phyloP scores from a whole-genome alignment of 345 rosid genomes.

The Ceriops decandra region DNA sequence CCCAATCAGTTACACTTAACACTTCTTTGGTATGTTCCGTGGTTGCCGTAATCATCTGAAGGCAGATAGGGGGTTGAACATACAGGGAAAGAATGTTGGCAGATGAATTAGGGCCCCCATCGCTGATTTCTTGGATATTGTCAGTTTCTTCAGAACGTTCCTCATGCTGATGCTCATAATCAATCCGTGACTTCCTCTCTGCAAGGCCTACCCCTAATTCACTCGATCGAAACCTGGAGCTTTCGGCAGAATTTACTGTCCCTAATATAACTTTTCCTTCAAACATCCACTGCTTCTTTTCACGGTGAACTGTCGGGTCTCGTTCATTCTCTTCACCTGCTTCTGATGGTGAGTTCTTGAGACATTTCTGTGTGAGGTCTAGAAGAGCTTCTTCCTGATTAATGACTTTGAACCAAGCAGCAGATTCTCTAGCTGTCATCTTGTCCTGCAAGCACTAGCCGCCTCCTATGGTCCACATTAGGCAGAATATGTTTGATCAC shows the following conservation, averaged over 20 bases:
- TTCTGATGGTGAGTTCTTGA: slow-evolving; percentile 30
- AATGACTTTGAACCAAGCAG: slow-evolving; percentile 54
- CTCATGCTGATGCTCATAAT: slow-evolving; percentile 34
- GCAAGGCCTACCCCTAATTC: slow-evolving; percentile 27
- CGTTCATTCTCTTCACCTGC: slow-evolving; percentile 16
- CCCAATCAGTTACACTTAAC: slow-evolving; percentile 16
- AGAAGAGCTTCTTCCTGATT: slow-evolving; percentile 50
- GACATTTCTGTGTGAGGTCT: slow-evolving; percentile 27
- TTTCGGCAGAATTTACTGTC: slow-evolving; percentile 31
- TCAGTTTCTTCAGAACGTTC: slow-evolving; percentile 14
- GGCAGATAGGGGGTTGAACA: neutral
- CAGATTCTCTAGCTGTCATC: slow-evolving; percentile 61
- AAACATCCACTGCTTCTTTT: slow-evolving; percentile 28
- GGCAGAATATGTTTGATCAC: slow-evolving; percentile 66
- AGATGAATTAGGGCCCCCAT: slow-evolving; percentile 1
- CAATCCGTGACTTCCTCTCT: slow-evolving; percentile 43
- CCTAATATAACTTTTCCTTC: slow-evolving; percentile 1
- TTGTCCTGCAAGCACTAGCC: slow-evolving; percentile 59
- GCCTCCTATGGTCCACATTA: slow-evolving; percentile 35
- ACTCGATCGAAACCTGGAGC: slow-evolving; percentile 28
- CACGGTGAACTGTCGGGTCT: slow-evolving; percentile 10
- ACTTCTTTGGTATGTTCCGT: neutral
- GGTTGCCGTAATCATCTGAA: neutral
- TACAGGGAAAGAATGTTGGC: neutral
- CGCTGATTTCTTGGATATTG: slow-evolving; percentile 6